A percentile compares a stretch with the other conserved stretches of the same genome.
Evolutionary conservation across 371 early-diverging fungal genomes (phyloP).

Genomic region (Smittium mucronatum): DNA sequence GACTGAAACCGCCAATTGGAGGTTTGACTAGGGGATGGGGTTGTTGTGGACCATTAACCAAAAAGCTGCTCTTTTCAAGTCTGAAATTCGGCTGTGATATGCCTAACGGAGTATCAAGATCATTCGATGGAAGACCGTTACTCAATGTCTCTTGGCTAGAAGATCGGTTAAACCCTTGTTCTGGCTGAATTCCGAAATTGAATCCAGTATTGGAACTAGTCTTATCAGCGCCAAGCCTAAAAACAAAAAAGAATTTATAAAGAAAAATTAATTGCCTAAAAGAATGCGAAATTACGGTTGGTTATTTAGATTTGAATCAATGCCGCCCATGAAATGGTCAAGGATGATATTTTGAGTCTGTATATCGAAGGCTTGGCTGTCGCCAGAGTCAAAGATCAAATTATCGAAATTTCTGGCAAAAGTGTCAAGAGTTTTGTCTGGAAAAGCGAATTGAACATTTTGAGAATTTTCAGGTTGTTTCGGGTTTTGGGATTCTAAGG

Average conservation of each 20-base stretch:
- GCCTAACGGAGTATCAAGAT: not conserved
- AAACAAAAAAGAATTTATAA: not conserved
- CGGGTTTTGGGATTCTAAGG: too few species aligned
- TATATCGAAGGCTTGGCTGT: not conserved
- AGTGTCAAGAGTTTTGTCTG: not conserved
- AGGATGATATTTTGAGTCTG: not conserved
- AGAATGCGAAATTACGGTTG: not conserved
- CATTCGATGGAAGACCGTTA: not conserved
- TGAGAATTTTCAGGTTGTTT: too few species aligned
- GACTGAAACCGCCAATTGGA: not conserved
- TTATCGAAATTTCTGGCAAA: not conserved
- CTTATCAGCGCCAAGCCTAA: not conserved
- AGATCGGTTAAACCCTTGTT: not conserved
- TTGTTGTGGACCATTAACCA: too few species aligned
- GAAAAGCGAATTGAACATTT: not conserved
- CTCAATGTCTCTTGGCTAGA: not conserved
- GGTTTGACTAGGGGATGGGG: too few species aligned
- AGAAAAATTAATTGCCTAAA: not conserved
- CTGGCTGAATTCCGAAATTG: not conserved
- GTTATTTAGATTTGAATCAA: not conserved
- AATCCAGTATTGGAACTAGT: not conserved
- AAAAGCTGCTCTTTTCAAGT: not conserved
- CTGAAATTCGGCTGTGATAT: not conserved
- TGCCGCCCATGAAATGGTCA: not conserved
- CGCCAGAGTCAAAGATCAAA: not conserved